These are phyloP conservation scores for Hirsutella minnesotensis DNA, from an alignment of 2,329 filamentous ascomycete genomes.

Conservation along the genomic window DNA sequence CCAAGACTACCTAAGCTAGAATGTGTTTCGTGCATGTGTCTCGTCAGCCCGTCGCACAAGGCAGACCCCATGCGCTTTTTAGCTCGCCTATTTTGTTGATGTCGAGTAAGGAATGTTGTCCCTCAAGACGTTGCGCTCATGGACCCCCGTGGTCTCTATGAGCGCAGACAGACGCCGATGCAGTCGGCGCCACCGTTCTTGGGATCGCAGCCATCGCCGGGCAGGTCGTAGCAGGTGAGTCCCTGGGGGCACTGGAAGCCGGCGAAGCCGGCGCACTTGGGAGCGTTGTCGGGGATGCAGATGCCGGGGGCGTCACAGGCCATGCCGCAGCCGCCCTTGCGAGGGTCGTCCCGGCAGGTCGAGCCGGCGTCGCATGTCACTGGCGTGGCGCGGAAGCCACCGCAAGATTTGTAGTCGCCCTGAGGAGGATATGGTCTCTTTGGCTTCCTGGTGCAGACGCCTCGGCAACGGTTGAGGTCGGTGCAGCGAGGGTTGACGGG, in stretches of 20 bases:
- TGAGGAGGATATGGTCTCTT: too few species aligned
- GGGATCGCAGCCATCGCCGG: slow-evolving; percentile 16
- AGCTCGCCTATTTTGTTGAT: background rate
- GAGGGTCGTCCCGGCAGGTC: slow-evolving; percentile 21
- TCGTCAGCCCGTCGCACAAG: too few species aligned
- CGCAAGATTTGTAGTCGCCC: slow-evolving; percentile 21
- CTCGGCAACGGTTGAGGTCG: slow-evolving; percentile 15
- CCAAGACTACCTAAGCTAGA: too few species aligned
- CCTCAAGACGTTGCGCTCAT: too few species aligned
- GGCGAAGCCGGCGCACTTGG: slow-evolving; percentile 14
- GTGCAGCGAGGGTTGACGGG: slow-evolving; percentile 12
- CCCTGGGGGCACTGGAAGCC: slow-evolving; percentile 15
- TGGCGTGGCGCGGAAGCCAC: slow-evolving; percentile 15
- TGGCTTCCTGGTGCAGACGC: slow-evolving; percentile 11
- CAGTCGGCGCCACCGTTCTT: slow-evolving; percentile 17
- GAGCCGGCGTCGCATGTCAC: slow-evolving; percentile 12
- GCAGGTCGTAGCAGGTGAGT: slow-evolving; percentile 17
- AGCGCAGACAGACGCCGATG: slow-evolving; percentile 18
- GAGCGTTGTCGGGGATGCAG: slow-evolving; percentile 13
- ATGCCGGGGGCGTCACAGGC: slow-evolving; percentile 23
- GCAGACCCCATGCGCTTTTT: background rate
- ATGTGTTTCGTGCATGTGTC: too few species aligned
- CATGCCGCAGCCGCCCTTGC: slow-evolving; percentile 18
- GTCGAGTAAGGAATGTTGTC: too few species aligned
- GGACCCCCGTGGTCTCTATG: too few species aligned